Evolutionary conservation across 129 eudicot genomes (phyloP), one percentile per base, ranked within the genome.

Genomic region (Oenanthe sinensis): DNA sequence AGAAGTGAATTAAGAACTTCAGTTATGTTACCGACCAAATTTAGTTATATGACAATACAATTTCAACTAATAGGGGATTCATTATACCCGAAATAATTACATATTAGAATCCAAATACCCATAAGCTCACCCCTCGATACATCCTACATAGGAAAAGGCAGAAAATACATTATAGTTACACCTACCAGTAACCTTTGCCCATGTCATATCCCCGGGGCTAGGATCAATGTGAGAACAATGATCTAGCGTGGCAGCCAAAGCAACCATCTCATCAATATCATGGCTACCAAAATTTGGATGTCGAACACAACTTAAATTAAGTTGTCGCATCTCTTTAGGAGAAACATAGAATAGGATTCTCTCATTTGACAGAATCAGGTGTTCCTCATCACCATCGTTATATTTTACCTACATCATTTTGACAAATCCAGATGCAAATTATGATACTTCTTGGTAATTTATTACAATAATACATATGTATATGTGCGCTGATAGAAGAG

Each of bases 121-220:
- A 55, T 7, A 55, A 20, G 63, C 10, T 55, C 28, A 55, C 63
- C 28, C 28, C 63, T 55, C 22, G 28, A 71, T 71, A 40, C 76
- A 71, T 45, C 17, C 9, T 22, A 73, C 54, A n/a, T 73, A 22
- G 16, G 28, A 63, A 24, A 45, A 73, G 55, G 28, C 10, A 69
- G 42, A n/a, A 69, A 26, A 65, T 13, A 16, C 36, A 28, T 13
- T 69, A 65, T 33, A 30, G 45, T 42, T 43, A 17, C 68, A 77
- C 86, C 52, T 84, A 96, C 99, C 97, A 77, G 92, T 86, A 82
- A 96, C 82, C 86, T 96, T 96, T 77, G 99, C 97, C 99, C 99
- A 96, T 73, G 92, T 92, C 68, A 90, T 87, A 78, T 96, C 97
- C 60, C 97, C 97, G 28, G 97, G 63, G 11, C n/a, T 55, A 55